Evolutionary conservation across 208 protist species (phyloP), one percentile per base, ranked within the genome.

Genomic region (Wallacemonas sp.): DNA sequence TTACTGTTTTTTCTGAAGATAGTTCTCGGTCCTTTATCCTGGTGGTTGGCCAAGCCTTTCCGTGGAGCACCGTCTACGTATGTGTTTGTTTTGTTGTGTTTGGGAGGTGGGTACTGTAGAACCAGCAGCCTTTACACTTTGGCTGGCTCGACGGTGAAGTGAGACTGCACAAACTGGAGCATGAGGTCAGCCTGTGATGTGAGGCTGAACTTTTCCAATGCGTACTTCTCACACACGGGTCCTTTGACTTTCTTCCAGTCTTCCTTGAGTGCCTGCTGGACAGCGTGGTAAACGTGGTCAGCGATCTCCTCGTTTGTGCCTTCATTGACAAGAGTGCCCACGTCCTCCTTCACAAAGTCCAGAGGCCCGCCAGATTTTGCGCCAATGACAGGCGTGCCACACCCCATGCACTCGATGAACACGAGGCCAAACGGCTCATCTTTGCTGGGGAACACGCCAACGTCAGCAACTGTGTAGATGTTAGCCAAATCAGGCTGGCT

Each of bases 371-470:
- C 85, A 4, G 85, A 91, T 62, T 89, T 85, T 22, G 85, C 85
- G 46, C 85, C 85, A 27, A 91, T 86, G 26, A 89, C 85, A 2
- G 85, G 85, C 13, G 85, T 91, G 21, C 85, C 85, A 33, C 85
- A 91, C 6, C 79, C 85, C 85, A 91, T 91, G 66, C 81, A 88
- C 61, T 91, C 85, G 53, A 91, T 89, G 65, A 91, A 89, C 3
- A 91, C 85, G 30, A 91, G 73, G 24, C 85, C 85, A 45, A 91
- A 91, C 2, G 85, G 85, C 66, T 91, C 85, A 17, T 91, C 81
- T 27, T 89, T 87, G 66, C 79, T 87, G n/a, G 85, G 85, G 50
- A 89, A 91, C 3, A 89, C 81, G 30, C 58, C 68, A n/a, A 89
- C 26, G 48, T 88, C 81, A 5, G 73, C 55, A 22, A 89, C 73